phyloP scores from a whole-genome alignment of 2,329 filamentous ascomycete species.

The Cytospora chrysosperma region DNA sequence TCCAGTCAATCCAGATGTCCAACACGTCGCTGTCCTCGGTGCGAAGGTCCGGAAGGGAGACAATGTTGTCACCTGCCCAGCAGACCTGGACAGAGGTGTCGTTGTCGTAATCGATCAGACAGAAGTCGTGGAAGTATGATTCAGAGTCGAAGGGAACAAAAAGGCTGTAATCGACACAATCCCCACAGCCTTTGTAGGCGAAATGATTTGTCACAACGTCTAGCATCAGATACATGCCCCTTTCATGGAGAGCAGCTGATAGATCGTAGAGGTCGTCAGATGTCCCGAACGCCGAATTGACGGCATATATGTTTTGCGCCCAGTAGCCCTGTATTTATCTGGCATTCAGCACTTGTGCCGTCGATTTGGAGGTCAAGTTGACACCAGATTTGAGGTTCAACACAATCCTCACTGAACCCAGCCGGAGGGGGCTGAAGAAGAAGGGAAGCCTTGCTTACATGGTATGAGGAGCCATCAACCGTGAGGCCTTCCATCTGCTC shows the following conservation, averaged over 20 bases:
- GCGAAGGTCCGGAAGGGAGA: constrained; percentile 52
- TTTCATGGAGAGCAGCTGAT: constrained; percentile 48
- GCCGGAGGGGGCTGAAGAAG: neutral
- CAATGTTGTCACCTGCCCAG: constrained; percentile 48
- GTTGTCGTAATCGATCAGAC: constrained; percentile 50
- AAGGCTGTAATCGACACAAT: constrained; percentile 51
- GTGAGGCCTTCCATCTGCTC: constrained; percentile 42
- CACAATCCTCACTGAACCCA: neutral
- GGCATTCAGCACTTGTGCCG: neutral
- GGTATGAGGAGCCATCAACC: constrained; percentile 35
- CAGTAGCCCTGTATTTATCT: constrained; percentile 48
- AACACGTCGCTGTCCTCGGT: constrained; percentile 45
- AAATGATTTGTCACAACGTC: constrained; percentile 60
- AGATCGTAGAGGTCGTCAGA: constrained; percentile 49
- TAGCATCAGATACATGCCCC: constrained; percentile 56
- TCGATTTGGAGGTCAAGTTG: neutral
- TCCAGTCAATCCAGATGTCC: constrained; percentile 47
- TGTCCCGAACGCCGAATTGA: constrained; percentile 52
- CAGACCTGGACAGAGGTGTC: constrained; percentile 42
- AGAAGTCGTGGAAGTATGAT: constrained; percentile 56
- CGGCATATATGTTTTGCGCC: constrained; percentile 49
- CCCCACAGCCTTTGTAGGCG: constrained; percentile 47
- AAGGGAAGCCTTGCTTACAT: constrained; percentile 12
- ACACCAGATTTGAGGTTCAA: neutral
- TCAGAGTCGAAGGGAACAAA: constrained; percentile 55